Conservation (phyloP, 2,329 filamentous ascomycete species). For the Chaetomium olivaceum region DNA sequence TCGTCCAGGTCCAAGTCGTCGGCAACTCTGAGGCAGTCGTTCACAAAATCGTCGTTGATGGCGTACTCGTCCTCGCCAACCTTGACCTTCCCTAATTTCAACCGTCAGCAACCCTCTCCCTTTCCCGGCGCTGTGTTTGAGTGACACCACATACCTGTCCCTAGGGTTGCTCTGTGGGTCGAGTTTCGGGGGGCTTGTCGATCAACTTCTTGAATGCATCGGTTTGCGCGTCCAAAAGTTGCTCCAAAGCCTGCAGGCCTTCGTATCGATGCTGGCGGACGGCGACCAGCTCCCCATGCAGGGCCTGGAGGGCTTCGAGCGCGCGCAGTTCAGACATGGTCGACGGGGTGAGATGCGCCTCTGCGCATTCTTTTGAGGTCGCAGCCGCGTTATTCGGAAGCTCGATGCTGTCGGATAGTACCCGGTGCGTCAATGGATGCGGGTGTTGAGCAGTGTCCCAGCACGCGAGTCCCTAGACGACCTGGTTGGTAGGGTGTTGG, state of each 20-base stretch:
- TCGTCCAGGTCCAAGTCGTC: conserved; percentile 92
- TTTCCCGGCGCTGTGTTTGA: neutral
- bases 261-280: conserved; percentile 67
- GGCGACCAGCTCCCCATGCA: conserved; percentile 81
- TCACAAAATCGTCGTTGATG: conserved; percentile 85
- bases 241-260: conserved; percentile 66
- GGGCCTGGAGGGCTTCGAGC: conserved; percentile 75
- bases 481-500: conserved; percentile 1
- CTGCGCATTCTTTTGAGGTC: conserved; percentile 26
- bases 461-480: neutral
- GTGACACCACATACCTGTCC: conserved; percentile 57
- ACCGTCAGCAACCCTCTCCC: conserved; percentile 2
- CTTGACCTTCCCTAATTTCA: conserved; percentile 66
- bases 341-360: conserved; percentile 31
- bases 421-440: neutral
- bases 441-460: conserved; percentile 1
- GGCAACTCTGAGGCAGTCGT: conserved; percentile 76
- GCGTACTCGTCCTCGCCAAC: conserved; percentile 72
- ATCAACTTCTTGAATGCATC: conserved; percentile 70
- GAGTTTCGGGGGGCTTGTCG: conserved; percentile 75
- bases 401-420: neutral
- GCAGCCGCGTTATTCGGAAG: conserved; percentile 6
- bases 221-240: conserved; percentile 67
- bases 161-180: conserved; percentile 69
- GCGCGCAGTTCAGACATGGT: conserved; percentile 73